phyloP scores from a whole-genome alignment of 768 basidiomycete species.

The Pulveroboletus sp. region DNA sequence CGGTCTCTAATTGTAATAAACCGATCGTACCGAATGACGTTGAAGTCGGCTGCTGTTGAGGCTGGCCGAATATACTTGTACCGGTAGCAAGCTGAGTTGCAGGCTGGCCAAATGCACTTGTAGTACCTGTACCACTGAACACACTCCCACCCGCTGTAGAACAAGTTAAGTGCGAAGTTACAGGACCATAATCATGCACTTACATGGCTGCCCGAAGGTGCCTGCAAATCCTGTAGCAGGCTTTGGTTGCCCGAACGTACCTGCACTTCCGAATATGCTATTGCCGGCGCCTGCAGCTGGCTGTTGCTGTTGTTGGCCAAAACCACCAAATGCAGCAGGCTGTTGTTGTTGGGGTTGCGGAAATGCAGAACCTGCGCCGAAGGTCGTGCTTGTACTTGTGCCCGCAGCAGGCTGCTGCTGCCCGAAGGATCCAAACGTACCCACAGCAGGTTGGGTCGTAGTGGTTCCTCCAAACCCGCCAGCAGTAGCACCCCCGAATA shows the following conservation, averaged over 20 bases:
- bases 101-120: constrained; percentile 27
- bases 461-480: constrained; percentile 19
- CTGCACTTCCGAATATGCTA: constrained; percentile 32
- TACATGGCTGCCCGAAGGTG: constrained; percentile 26
- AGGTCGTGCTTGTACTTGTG: constrained; percentile 33
- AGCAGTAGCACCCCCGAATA: constrained; percentile 26
- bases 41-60: constrained; percentile 32
- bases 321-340: constrained; percentile 43
- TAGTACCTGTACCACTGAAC: constrained; percentile 21
- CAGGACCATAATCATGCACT: background rate
- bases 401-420: constrained; percentile 35
- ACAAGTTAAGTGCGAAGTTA: background rate
- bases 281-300: constrained; percentile 33
- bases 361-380: constrained; percentile 40
- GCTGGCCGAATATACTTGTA: constrained; percentile 34
- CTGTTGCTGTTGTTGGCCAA: constrained; percentile 43
- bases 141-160: constrained; percentile 14
- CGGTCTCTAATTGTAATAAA: constrained; percentile 9
- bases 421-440: constrained; percentile 31
- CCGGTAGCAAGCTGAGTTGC: constrained; percentile 19
- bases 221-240: constrained; percentile 29
- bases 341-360: constrained; percentile 32
- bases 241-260: constrained; percentile 29
- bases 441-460: constrained; percentile 24
- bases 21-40: constrained; percentile 41